phyloP scores from a whole-genome alignment of 1,284 basidiomycete species.

The Sporisorium sorghi region DNA sequence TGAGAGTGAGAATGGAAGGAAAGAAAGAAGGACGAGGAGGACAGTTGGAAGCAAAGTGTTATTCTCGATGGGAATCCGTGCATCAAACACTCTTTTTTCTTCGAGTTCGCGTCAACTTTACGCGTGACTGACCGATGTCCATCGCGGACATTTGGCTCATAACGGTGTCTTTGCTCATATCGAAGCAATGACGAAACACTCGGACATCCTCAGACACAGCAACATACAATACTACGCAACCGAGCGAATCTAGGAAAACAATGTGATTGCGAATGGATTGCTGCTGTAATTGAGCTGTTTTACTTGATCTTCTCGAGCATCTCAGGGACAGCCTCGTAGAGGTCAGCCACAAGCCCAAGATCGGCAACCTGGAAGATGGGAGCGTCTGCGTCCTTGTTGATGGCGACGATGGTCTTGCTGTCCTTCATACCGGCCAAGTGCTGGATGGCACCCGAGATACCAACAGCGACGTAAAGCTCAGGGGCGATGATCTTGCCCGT shows the following conservation, averaged over 20 bases:
- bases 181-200: not conserved
- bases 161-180: too few species aligned
- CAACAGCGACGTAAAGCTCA: slow-evolving; percentile 93
- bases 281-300: not conserved
- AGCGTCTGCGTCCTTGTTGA: slow-evolving; percentile 99
- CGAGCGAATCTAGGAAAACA: not conserved
- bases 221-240: not conserved
- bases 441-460: slow-evolving; percentile 98
- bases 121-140: not conserved
- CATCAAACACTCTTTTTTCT: slow-evolving; percentile 10
- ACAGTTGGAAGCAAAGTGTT: not conserved
- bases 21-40: not conserved
- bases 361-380: slow-evolving; percentile 99
- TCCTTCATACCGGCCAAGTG: slow-evolving; percentile 99
- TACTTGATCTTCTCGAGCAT: slow-evolving; percentile 58
- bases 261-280: not conserved
- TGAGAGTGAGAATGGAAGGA: not conserved
- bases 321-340: slow-evolving; percentile 69
- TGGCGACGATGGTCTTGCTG: slow-evolving; percentile 95
- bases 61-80: not conserved
- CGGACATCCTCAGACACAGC: not conserved
- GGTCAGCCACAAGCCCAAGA: slow-evolving; percentile 83
- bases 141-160: too few species aligned
- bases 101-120: slow-evolving; percentile 9
- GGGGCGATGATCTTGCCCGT: slow-evolving; percentile 87